Evolutionary conservation across 306 rosid species (phyloP).

Genomic region (Cucurbita pepo): DNA sequence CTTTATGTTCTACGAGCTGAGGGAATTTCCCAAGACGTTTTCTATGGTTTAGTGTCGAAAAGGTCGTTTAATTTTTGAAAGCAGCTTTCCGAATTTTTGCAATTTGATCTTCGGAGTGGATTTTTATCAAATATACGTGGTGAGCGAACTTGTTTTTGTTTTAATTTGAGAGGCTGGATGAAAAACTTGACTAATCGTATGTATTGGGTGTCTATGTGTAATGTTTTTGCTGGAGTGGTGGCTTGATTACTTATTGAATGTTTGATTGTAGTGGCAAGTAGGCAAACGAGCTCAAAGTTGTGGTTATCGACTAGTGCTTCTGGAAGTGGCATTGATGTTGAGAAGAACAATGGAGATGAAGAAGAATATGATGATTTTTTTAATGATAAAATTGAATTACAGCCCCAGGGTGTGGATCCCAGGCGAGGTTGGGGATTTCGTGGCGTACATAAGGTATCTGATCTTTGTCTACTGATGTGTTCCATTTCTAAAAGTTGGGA

Average conservation of each 20-base stretch:
- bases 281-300: slow-evolving; percentile 19
- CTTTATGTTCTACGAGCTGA: not conserved
- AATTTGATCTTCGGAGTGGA: not conserved
- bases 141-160: not conserved
- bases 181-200: not conserved
- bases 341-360: slow-evolving; percentile 15
- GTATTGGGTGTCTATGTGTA: not conserved
- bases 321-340: slow-evolving; percentile 13
- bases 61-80: not conserved
- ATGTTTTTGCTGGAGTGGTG: not conserved
- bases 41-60: not conserved
- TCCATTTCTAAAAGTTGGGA: not conserved
- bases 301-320: slow-evolving; percentile 30
- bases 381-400: slow-evolving; percentile 23
- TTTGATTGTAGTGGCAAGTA: slow-evolving; percentile 19
- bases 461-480: not conserved
- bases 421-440: slow-evolving; percentile 81
- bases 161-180: not conserved
- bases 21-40: not conserved
- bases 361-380: slow-evolving; percentile 33
- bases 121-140: not conserved
- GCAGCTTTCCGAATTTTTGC: too few relatives aligned
- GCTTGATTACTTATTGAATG: slow-evolving; percentile 1
- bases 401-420: slow-evolving; percentile 81
- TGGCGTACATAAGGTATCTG: slow-evolving; percentile 86